Evolutionary conservation across 2,329 filamentous ascomycete species (phyloP).

Genomic region (Talaromyces sp.): DNA sequence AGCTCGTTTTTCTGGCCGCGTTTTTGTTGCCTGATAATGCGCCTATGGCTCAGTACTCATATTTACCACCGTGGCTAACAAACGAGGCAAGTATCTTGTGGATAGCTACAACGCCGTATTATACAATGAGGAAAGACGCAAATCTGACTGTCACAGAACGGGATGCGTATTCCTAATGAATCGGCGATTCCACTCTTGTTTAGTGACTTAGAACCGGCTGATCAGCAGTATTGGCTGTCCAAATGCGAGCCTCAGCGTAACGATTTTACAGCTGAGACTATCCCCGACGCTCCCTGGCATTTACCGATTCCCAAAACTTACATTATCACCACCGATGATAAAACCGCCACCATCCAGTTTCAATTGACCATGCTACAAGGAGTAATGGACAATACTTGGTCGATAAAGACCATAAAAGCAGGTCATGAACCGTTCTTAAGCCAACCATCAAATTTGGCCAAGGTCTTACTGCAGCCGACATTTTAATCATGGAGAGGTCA

Average conservation of each 20-base stretch:
- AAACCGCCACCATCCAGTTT: constrained; percentile 1
- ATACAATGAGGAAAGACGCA: neutral
- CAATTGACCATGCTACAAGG: neutral
- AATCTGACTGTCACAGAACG: neutral
- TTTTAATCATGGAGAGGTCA: too few species aligned
- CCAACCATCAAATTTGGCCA: neutral
- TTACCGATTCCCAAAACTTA: neutral
- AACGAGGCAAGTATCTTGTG: neutral
- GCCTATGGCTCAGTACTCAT: neutral
- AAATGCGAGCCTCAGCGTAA: neutral
- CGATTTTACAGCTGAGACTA: neutral
- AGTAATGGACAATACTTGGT: constrained; percentile 1
- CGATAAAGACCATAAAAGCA: neutral
- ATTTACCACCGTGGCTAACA: neutral
- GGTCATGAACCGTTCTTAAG: constrained; percentile 1
- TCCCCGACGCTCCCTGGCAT: neutral
- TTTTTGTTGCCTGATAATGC: constrained; percentile 1
- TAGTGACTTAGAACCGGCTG: too few species aligned
- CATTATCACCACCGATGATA: neutral
- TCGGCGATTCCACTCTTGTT: too few species aligned
- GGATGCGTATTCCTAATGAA: too few species aligned
- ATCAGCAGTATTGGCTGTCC: too few species aligned
- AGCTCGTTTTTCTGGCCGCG: neutral
- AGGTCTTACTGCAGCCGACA: too few species aligned
- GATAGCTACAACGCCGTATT: too few species aligned